These are phyloP conservation scores for Cydonia oblonga DNA, from an alignment of 331 rosid genomes.

Conservation along the genomic window DNA sequence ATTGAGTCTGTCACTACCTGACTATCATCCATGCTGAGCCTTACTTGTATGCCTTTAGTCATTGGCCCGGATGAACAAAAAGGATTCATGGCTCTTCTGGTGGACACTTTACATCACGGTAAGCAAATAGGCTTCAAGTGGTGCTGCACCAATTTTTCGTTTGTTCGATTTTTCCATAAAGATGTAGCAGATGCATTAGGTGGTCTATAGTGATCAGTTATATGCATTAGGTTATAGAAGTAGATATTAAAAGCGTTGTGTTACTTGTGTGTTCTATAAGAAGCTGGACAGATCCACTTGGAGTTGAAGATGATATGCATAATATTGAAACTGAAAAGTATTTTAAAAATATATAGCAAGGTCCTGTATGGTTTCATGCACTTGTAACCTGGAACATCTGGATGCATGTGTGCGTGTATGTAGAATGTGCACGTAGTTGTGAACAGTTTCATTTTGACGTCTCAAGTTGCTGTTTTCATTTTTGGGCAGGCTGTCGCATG, in stretches of 20 bases:
- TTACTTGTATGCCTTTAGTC: conserved; percentile 36
- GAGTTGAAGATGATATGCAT: background rate
- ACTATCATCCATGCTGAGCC: conserved; percentile 4
- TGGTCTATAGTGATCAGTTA: background rate
- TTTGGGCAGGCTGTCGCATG: conserved; percentile 58
- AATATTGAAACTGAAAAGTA: background rate
- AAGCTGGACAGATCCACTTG: background rate
- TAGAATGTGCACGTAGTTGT: background rate
- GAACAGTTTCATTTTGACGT: background rate
- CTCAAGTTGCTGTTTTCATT: conserved; percentile 5
- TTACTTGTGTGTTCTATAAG: background rate
- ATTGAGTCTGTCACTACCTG: background rate
- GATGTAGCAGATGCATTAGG: background rate
- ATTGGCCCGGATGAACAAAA: conserved; percentile 85
- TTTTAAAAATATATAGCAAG: background rate
- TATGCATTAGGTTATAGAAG: background rate
- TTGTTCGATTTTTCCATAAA: background rate
- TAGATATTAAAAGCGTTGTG: background rate
- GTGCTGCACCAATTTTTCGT: background rate
- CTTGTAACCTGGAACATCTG: no score
- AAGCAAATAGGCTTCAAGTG: conserved; percentile 22
- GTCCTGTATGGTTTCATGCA: background rate
- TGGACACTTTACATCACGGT: conserved; percentile 82
- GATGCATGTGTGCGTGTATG: background rate
- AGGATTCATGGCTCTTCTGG: conserved; percentile 96